These are phyloP conservation scores for Holtermannia corniformis DNA, from an alignment of 768 basidiomycete species.

Conservation along the genomic window DNA sequence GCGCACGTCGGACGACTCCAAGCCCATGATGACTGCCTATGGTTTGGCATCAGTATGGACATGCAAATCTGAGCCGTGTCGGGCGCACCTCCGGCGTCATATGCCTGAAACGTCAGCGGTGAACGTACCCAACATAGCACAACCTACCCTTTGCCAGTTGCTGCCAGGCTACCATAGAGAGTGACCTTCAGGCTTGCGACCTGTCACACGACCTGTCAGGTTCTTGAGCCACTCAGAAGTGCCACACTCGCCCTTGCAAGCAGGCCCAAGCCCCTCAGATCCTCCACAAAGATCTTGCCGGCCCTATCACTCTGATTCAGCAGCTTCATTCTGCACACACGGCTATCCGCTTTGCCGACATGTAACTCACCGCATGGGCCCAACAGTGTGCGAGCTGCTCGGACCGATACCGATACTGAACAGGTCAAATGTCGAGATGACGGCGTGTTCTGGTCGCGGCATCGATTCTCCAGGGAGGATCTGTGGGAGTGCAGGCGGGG, in stretches of 20 bases:
- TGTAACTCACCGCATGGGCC: conserved; percentile 55
- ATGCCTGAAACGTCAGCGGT: conserved; percentile 17
- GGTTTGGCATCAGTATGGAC: background rate
- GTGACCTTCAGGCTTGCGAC: conserved; percentile 74
- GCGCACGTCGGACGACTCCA: background rate
- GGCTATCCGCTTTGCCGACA: background rate
- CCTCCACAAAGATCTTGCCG: conserved; percentile 50
- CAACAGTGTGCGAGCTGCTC: conserved; percentile 58
- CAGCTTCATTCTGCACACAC: conserved; percentile 51
- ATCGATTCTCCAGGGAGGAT: background rate
- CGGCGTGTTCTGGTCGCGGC: conserved; percentile 47
- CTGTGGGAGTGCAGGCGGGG: too few relatives aligned
- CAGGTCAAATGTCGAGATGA: conserved; percentile 85
- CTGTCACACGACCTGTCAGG: too few relatives aligned
- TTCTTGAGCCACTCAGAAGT: too few relatives aligned
- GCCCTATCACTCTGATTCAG: too few relatives aligned
- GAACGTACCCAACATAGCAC: conserved; percentile 7
- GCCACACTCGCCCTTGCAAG: too few relatives aligned
- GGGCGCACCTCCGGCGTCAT: conserved; percentile 36
- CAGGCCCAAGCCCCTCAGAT: conserved; percentile 45
- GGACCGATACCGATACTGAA: conserved; percentile 67
- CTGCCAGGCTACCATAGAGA: conserved; percentile 86
- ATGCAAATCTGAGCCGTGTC: background rate
- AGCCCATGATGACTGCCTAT: background rate
- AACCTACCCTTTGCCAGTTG: conserved; percentile 52